Evolutionary conservation across 1,139 yeast species (phyloP).

Genomic region (Pneumocystis carinii): DNA sequence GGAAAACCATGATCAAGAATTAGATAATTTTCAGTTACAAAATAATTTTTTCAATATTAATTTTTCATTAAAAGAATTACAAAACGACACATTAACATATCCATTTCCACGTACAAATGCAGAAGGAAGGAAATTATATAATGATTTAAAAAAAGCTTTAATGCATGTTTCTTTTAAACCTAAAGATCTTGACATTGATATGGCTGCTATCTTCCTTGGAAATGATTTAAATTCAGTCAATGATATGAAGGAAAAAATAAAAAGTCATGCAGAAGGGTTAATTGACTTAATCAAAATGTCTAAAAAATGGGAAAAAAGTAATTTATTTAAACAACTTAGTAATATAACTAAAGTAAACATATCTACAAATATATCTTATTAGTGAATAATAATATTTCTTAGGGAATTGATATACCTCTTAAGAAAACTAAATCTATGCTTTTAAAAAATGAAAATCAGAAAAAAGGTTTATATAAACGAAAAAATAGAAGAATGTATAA

Average conservation of each 20-base stretch:
- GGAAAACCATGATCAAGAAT: not conserved
- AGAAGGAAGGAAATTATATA: not conserved
- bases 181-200: not conserved
- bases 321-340: not conserved
- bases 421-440: not conserved
- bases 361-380: not conserved
- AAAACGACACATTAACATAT: not conserved
- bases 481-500: not conserved
- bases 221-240: not conserved
- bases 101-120: not conserved
- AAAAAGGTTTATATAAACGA: not conserved
- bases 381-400: not conserved
- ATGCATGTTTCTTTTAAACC: not conserved
- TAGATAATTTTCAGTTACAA: not conserved
- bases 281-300: not conserved
- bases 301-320: not conserved
- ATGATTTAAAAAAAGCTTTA: not conserved
- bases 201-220: not conserved
- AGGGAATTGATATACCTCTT: not conserved
- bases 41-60: not conserved
- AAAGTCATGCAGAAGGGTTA: not conserved
- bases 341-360: not conserved
- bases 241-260: not conserved
- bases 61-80: not conserved
- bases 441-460: not conserved